Evolutionary conservation across 1,139 yeast genomes (phyloP), one percentile per base, ranked within the genome.

Genomic region (Taphrina deformans): DNA sequence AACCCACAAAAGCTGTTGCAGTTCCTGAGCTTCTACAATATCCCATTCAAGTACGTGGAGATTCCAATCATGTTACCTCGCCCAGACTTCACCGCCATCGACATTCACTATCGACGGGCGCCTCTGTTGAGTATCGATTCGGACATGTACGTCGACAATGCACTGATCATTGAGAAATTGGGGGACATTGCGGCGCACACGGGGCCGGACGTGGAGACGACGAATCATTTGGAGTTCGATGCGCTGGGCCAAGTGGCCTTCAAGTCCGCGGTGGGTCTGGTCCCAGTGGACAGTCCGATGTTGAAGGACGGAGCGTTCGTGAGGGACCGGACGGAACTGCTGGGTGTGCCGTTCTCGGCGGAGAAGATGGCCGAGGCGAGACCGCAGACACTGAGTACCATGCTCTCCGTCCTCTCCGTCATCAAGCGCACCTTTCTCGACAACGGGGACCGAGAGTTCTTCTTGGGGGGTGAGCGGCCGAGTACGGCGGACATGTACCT

Each of bases 401-500:
- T 59, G 40, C 27, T 31, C 16, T 26, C 55, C 52, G 21, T 46
- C 40, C 56, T 59, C 27, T 38, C 46, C 38, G 27, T 59, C 29
- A 24, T 59, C 14, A 16, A 38, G 31, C 26, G 33, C n/a, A 38
- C 35, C 14, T 50, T 38, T 41, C 40, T 59, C 23, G 16, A 29
- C 16, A 41, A 27, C 31, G 56, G 2, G 14, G 33, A 10, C 33
- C 9, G 33, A 6, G 33, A 29, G 9, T 59, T 59, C 44, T 23
- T 59, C 23, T 29, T 59, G 46, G 63, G 56, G 14, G 63, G 63
- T 14, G 63, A 50, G 21, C 9, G 9, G 27, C 63, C 63, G 12
- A 48, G 50, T 14, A 59, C 56, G 56, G 63, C 63, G 16, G 63
- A 59, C 55, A 40, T 59, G 18, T 59, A 59, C 44, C 50, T 59